Percentiles rank a stretch among this genome's conserved stretches.
Conservation (phyloP, 1,284 basidiomycete genomes). For the Boletus calvinii region DNA sequence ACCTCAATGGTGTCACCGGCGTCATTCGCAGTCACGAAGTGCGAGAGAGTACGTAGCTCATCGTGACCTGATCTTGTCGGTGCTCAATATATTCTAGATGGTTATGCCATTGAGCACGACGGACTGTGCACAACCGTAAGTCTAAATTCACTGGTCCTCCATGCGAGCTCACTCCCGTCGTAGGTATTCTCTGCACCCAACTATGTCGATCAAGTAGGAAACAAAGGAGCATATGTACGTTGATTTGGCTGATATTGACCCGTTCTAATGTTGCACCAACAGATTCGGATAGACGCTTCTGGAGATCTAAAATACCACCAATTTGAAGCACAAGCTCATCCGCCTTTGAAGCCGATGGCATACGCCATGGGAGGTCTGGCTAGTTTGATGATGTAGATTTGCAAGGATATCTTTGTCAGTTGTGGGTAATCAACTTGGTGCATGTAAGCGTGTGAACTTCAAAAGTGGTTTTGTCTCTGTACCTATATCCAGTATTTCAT, state of each 20-base stretch:
- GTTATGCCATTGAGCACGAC: conserved; percentile 88
- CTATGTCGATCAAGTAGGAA: conserved; percentile 80
- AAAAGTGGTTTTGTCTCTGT: background rate
- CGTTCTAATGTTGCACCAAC: conserved; percentile 10
- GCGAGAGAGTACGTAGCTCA: conserved; percentile 66
- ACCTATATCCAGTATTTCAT: conserved; percentile 1
- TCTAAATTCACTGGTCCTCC: conserved; percentile 1
- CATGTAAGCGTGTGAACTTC: conserved; percentile 26
- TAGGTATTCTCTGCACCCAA: conserved; percentile 84
- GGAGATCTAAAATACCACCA: conserved; percentile 78
- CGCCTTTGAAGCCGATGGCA: conserved; percentile 91
- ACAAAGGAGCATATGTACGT: conserved; percentile 80
- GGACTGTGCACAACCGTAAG: conserved; percentile 85
- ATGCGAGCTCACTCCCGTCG: conserved; percentile 9
- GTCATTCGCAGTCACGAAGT: conserved; percentile 98
- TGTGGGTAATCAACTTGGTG: background rate
- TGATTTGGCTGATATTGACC: background rate
- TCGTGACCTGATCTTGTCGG: background rate
- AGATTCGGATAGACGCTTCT: conserved; percentile 81
- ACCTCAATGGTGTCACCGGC: conserved; percentile 82
- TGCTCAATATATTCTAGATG: conserved; percentile 46
- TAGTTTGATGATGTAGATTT: conserved; percentile 56
- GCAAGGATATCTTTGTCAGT: background rate
- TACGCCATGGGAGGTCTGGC: conserved; percentile 69
- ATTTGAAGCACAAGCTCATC: conserved; percentile 87